Percentiles rank a stretch among this genome's conserved stretches.
phyloP scores from a whole-genome alignment of 371 early-diverging fungal species.

The Cokeromyces recurvatus region DNA sequence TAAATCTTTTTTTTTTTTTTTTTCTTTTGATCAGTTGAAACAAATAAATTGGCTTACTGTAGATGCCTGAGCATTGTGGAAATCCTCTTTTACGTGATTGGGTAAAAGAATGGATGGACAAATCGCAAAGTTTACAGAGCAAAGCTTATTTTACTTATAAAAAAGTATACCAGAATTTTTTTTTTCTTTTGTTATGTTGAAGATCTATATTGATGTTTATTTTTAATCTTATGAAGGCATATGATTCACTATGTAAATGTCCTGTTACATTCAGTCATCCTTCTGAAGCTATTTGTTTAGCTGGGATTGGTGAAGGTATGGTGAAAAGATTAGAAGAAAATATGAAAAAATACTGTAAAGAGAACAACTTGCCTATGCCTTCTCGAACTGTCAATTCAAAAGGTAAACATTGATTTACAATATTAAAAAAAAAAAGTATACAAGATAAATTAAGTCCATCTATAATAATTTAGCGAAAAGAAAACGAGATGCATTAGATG shows the following conservation, averaged over 20 bases:
- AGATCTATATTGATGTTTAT: neutral
- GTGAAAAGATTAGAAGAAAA: conserved; percentile 55
- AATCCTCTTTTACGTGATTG: conserved; percentile 61
- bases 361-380: conserved; percentile 51
- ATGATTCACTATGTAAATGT: conserved; percentile 56
- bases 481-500: conserved; percentile 1
- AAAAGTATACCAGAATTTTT: too few relatives aligned
- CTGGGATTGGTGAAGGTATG: conserved; percentile 62
- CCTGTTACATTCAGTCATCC: conserved; percentile 52
- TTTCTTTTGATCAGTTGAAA: neutral
- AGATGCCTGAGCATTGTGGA: conserved; percentile 32
- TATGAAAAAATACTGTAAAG: conserved; percentile 50
- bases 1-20: neutral
- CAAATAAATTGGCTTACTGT: neutral
- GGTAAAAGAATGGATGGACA: conserved; percentile 61
- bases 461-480: neutral
- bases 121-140: conserved; percentile 24
- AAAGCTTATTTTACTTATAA: conserved; percentile 51
- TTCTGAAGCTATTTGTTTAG: conserved; percentile 45
- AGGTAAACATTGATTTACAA: too few relatives aligned
- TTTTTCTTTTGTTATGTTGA: neutral
- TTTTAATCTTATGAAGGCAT: conserved; percentile 48
- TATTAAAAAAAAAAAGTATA: conserved; percentile 7
- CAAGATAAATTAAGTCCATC: neutral
- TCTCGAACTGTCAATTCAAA: conserved; percentile 3